Base-by-base conservation (phyloP, 1,284 basidiomycete species). In the Ustilago curta region DNA sequence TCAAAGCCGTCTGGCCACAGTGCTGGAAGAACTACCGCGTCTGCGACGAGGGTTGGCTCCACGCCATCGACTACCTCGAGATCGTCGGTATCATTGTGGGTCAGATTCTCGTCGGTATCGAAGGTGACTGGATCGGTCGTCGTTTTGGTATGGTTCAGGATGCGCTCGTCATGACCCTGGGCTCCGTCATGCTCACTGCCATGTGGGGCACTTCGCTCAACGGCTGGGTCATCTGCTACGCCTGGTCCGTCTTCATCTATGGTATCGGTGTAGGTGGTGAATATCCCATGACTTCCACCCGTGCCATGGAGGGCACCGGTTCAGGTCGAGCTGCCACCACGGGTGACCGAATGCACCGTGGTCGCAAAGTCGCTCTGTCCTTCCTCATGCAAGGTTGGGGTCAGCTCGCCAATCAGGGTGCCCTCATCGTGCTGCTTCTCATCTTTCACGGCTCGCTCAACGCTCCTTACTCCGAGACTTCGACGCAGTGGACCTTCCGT, bases 211-310 rank as follows among this genome's bases (percentile, higher is more conserved):
- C 82, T 5, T 70, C 82, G 21, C 84, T 88, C 58, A 85, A 88
- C 67, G 88, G 87, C n/a, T 89, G 88, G 88, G 86, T 89, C 64
- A 88, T 88, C 82, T 87, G 86, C 75, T 88, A 88, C 79, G 87
- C 86, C 19, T 81, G 76, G 70, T 83, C 84, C 7, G 84, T 88
- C 52, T 88, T 88, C 79, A 79, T 88, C 73, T 88, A 88, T 81
- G 87, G 87, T 45, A 70, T 84, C 25, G 81, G 81, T 49, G 87
- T 87, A 40, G 87, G 87, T 52, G 87, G 87, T 58, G 87, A 88
- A 78, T 88, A 89, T 80, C 88, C 88, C 8, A 88, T 89, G 87
- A 88, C 88, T 0, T 87, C 87, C 3, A 88, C 88, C 0, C 86
- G 86, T 16, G 86, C 88, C 0, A 87, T 88, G 82, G 88, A 89